A percentile compares a stretch with the other conserved stretches of the same genome.
Evolutionary conservation across 129 eudicot species (phyloP).

Genomic region (Deinandra increscens): DNA sequence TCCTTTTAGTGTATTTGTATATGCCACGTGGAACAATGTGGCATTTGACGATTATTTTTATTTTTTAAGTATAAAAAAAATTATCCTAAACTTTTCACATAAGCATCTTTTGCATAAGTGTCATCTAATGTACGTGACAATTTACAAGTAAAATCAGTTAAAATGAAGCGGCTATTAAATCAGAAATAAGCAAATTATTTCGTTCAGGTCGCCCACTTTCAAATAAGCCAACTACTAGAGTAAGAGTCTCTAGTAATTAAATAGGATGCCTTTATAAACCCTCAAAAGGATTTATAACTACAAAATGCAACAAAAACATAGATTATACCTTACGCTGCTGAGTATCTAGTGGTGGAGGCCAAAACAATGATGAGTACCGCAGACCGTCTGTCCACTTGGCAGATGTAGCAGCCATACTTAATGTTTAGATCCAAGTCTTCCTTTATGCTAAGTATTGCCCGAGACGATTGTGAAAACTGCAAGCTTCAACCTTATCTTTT

Average conservation of each 20-base stretch:
- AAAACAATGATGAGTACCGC: conserved; percentile 80
- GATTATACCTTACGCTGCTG: conserved; percentile 69
- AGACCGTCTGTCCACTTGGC: conserved; percentile 92
- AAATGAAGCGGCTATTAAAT: background rate
- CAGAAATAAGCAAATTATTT: background rate
- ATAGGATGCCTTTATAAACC: background rate
- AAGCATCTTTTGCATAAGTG: background rate
- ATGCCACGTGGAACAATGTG: background rate
- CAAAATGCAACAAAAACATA: conserved; percentile 13
- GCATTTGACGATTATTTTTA: background rate
- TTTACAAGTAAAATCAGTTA: background rate
- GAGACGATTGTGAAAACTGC: conserved; percentile 24
- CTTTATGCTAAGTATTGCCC: conserved; percentile 27
- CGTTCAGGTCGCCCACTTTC: background rate
- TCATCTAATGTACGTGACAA: background rate
- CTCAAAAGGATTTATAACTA: conserved; percentile 13
- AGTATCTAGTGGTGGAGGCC: conserved; percentile 85
- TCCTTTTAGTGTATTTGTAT: background rate
- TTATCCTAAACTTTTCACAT: background rate
- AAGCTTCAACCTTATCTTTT: conserved; percentile 35
- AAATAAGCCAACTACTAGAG: conserved; percentile 2
- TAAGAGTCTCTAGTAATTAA: conserved; percentile 6
- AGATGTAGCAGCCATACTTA: conserved; percentile 61
- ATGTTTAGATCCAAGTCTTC: conserved; percentile 14
- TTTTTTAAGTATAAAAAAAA: background rate